Conservation (phyloP, 2,329 filamentous ascomycete genomes). For the Aspergillus fischeri region DNA sequence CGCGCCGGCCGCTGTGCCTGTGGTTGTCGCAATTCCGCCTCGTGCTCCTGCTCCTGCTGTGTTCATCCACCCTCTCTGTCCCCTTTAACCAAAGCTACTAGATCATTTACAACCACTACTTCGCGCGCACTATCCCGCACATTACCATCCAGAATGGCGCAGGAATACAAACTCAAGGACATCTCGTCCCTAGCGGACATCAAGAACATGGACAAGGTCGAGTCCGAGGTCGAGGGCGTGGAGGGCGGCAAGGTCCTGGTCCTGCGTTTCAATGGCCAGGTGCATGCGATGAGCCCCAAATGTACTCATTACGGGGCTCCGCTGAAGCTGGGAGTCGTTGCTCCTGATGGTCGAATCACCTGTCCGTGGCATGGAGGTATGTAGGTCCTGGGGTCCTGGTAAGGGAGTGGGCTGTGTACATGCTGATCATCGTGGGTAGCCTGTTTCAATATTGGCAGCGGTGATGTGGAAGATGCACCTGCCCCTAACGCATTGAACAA, state of each 20-base stretch:
- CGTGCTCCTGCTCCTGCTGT: conserved; percentile 23
- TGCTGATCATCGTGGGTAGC: conserved; percentile 49
- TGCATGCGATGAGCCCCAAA: conserved; percentile 76
- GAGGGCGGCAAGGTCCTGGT: conserved; percentile 82
- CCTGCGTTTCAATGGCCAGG: conserved; percentile 68
- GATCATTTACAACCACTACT: conserved; percentile 7
- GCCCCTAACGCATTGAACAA: conserved; percentile 80
- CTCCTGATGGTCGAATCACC: conserved; percentile 74
- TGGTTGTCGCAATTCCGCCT: conserved; percentile 16
- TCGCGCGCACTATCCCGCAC: conserved; percentile 7
- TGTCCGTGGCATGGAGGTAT: conserved; percentile 95
- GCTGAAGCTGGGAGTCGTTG: conserved; percentile 78
- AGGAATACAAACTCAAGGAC: conserved; percentile 62
- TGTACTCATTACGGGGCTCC: conserved; percentile 93
- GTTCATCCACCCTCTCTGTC: conserved; percentile 14
- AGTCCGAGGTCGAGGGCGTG: conserved; percentile 86
- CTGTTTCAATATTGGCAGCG: conserved; percentile 84
- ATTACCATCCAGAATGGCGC: conserved; percentile 28
- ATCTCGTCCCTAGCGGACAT: conserved; percentile 66
- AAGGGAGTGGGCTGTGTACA: not conserved
- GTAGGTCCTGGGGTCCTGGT: conserved; percentile 17
- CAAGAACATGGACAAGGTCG: conserved; percentile 75
- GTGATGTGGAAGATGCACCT: conserved; percentile 92
- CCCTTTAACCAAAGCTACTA: not conserved
- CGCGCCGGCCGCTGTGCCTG: conserved; percentile 15